A percentile compares a stretch with the other conserved stretches of the same genome.
phyloP scores from a whole-genome alignment of 1,139 yeast species.

The Debaryomyces sp. region DNA sequence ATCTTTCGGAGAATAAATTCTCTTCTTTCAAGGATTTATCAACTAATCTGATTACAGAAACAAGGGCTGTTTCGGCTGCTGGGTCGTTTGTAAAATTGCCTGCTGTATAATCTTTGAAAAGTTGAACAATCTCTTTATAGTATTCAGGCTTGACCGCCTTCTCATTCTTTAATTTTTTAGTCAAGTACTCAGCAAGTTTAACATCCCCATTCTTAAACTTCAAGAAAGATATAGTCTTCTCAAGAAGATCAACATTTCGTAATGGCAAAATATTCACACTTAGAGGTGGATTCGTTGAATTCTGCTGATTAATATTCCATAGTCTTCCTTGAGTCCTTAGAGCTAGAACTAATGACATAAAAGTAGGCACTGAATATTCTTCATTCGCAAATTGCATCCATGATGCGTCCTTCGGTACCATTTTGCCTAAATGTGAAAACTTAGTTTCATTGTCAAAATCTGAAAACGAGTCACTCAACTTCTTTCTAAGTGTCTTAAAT shows the following conservation, averaged over 20 bases:
- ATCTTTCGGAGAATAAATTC: conserved; percentile 5
- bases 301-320: conserved; percentile 42
- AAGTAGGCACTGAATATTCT: conserved; percentile 27
- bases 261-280: conserved; percentile 53
- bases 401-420: conserved; percentile 11
- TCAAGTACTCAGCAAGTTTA: conserved; percentile 25
- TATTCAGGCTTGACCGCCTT: conserved; percentile 20
- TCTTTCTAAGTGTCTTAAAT: conserved; percentile 6
- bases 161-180: conserved; percentile 19
- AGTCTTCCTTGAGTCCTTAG: conserved; percentile 51
- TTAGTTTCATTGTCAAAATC: conserved; percentile 13
- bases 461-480: conserved; percentile 1
- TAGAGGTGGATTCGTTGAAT: conserved; percentile 40
- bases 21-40: conserved; percentile 26
- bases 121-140: conserved; percentile 37
- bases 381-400: conserved; percentile 12
- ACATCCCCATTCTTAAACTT: conserved; percentile 28
- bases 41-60: conserved; percentile 38
- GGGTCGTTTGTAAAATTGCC: conserved; percentile 50
- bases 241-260: conserved; percentile 30
- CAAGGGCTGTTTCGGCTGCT: conserved; percentile 35
- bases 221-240: conserved; percentile 30
- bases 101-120: conserved; percentile 52
- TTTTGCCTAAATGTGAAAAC: conserved; percentile 19
- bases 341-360: conserved; percentile 48